Evolutionary conservation across 164 flowering plant species (phyloP).

Genomic region (Aristolochia fimbriata): DNA sequence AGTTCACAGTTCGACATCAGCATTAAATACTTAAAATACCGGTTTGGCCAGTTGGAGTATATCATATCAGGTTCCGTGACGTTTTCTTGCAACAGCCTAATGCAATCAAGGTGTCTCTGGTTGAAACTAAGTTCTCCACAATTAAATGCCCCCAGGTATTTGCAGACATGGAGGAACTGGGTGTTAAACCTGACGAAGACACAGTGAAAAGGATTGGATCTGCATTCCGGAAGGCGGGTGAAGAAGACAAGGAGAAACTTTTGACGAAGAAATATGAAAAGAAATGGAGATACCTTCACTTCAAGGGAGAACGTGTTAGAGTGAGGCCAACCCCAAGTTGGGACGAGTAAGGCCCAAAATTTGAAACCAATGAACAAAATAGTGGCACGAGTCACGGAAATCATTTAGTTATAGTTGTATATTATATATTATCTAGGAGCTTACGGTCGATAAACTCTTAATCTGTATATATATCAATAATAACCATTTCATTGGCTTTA

Average conservation of each 20-base stretch:
- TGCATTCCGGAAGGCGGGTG: slow-evolving; percentile 54
- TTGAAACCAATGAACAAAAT: no score
- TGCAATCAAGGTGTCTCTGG: neutral
- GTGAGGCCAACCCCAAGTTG: slow-evolving; percentile 25
- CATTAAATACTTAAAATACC: no score
- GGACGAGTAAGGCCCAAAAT: slow-evolving; percentile 4
- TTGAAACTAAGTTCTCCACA: neutral
- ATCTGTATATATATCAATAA: no score
- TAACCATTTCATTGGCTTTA: no score
- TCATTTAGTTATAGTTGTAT: no score
- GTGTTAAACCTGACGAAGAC: slow-evolving; percentile 85
- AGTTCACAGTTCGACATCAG: no score
- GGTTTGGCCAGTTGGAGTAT: no score
- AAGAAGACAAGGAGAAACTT: slow-evolving; percentile 53
- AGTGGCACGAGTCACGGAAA: no score
- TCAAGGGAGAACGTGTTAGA: slow-evolving; percentile 76
- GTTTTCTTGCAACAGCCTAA: no score
- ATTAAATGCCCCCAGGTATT: slow-evolving; percentile 50
- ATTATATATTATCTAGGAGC: no score
- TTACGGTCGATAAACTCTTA: no score
- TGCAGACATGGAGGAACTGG: slow-evolving; percentile 97
- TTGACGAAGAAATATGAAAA: slow-evolving; percentile 43
- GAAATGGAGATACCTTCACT: slow-evolving; percentile 78
- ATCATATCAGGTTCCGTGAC: no score
- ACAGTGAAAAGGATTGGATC: slow-evolving; percentile 51